phyloP scores from a whole-genome alignment of 2,329 filamentous ascomycete genomes.

The Pseudomassariella vexata region DNA sequence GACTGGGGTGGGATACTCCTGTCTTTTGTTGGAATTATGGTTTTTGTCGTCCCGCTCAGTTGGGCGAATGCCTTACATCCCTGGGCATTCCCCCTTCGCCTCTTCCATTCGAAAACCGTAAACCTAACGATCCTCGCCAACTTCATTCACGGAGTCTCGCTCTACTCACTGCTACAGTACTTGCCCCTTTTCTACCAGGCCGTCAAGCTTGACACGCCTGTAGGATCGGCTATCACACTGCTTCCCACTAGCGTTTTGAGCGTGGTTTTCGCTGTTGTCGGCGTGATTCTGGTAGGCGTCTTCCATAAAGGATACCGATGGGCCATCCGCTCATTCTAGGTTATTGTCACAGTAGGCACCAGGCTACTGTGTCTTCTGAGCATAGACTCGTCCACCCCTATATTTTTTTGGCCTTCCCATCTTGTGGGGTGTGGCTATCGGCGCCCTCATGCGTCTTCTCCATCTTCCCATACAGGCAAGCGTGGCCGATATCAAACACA shows the following conservation, averaged over 20 bases:
- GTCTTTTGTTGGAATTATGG: slow-evolving; percentile 16
- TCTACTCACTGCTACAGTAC: slow-evolving; percentile 24
- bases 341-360: slow-evolving; percentile 12
- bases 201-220: slow-evolving; percentile 19
- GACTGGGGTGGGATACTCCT: slow-evolving; percentile 26
- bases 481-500: slow-evolving; percentile 24
- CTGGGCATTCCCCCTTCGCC: slow-evolving; percentile 24
- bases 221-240: slow-evolving; percentile 21
- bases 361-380: slow-evolving; percentile 39
- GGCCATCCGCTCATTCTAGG: slow-evolving; percentile 18
- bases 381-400: too few species aligned
- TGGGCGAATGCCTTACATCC: slow-evolving; percentile 27
- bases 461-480: slow-evolving; percentile 28
- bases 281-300: slow-evolving; percentile 4
- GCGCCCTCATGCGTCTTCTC: too few species aligned
- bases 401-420: too few species aligned
- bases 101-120: slow-evolving; percentile 21
- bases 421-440: too few species aligned
- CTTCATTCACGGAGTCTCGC: slow-evolving; percentile 24
- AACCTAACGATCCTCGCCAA: slow-evolving; percentile 15
- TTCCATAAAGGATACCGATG: too few species aligned
- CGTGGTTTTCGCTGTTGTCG: slow-evolving; percentile 12
- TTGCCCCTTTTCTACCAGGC: slow-evolving; percentile 28
- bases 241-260: too few species aligned
- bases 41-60: slow-evolving; percentile 24